Evolutionary conservation across 2,329 filamentous ascomycete genomes (phyloP).

Genomic region (Calonectria ilicicola): DNA sequence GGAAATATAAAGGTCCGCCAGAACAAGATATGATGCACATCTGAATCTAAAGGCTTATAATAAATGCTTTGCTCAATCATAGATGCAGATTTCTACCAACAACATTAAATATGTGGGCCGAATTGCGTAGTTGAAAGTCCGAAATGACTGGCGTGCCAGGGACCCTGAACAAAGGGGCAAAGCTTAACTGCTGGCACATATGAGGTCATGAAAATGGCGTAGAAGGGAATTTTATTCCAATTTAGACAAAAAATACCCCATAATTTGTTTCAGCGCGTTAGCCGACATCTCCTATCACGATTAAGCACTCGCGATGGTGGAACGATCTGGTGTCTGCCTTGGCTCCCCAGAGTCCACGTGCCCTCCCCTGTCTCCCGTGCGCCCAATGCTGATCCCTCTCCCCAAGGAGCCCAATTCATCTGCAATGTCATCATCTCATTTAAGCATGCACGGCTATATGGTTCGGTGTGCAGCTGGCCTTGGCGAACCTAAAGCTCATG

Average conservation of each 20-base stretch:
- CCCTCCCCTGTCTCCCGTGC: neutral
- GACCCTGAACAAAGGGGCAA: neutral
- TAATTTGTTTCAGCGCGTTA: neutral
- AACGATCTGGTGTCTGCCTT: neutral
- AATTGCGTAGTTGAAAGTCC: neutral
- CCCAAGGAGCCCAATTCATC: neutral
- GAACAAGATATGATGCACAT: neutral
- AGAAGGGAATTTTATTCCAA: neutral
- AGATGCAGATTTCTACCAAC: neutral
- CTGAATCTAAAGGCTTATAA: neutral
- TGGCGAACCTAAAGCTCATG: neutral
- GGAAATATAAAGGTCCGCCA: neutral
- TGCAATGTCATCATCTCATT: conserved; percentile 6
- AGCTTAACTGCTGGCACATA: neutral
- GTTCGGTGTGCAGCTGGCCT: neutral
- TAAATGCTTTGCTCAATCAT: neutral
- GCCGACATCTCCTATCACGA: neutral
- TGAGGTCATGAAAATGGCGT: neutral
- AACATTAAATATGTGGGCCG: neutral
- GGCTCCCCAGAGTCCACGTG: neutral
- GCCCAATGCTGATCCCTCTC: neutral
- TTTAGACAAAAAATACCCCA: neutral
- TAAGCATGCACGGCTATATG: neutral
- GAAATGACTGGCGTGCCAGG: neutral
- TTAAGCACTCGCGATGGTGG: neutral